A percentile compares a stretch with the other conserved stretches of the same genome.
Conservation (phyloP, 345 rosid species). For the Gossypium bickii region DNA sequence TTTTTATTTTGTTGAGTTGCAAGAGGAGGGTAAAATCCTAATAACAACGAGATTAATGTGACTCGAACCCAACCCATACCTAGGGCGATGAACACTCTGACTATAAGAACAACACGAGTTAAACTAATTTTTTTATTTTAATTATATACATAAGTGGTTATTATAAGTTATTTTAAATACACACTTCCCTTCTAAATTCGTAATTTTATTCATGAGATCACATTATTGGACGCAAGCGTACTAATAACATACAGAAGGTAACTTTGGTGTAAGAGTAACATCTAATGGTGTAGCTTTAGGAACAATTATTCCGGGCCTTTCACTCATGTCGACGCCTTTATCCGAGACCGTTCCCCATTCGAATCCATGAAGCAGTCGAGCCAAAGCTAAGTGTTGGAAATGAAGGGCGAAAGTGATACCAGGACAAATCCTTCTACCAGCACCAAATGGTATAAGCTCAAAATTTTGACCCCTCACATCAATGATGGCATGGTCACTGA, state of each 20-base stretch:
- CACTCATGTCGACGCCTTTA: constrained; percentile 32
- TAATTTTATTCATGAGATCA: too few species aligned
- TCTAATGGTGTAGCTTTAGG: constrained; percentile 44
- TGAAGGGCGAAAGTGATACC: constrained; percentile 39
- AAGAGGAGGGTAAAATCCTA: too few species aligned
- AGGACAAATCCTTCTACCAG: constrained; percentile 1
- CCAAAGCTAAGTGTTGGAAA: constrained; percentile 34
- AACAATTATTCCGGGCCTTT: constrained; percentile 36
- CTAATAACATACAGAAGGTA: constrained; percentile 12
- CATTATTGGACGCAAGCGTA: too few species aligned
- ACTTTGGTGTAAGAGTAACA: constrained; percentile 41
- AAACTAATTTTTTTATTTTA: too few species aligned
- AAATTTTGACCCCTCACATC: constrained; percentile 1
- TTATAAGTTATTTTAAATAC: too few species aligned
- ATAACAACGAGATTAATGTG: too few species aligned
- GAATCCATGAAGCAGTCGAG: constrained; percentile 21
- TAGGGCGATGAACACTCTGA: too few species aligned
- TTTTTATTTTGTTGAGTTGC: too few species aligned
- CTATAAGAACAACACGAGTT: too few species aligned
- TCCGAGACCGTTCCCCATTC: constrained; percentile 23
- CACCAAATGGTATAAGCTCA: constrained; percentile 4
- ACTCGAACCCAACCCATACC: rapidly evolving
- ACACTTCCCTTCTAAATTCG: too few species aligned
- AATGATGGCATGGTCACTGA: neutral
- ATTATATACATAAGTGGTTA: too few species aligned